A percentile compares a stretch with the other conserved stretches of the same genome.
Evolutionary conservation across 2,329 filamentous ascomycete species (phyloP).

Genomic region (Ophiostoma tasmaniense): DNA sequence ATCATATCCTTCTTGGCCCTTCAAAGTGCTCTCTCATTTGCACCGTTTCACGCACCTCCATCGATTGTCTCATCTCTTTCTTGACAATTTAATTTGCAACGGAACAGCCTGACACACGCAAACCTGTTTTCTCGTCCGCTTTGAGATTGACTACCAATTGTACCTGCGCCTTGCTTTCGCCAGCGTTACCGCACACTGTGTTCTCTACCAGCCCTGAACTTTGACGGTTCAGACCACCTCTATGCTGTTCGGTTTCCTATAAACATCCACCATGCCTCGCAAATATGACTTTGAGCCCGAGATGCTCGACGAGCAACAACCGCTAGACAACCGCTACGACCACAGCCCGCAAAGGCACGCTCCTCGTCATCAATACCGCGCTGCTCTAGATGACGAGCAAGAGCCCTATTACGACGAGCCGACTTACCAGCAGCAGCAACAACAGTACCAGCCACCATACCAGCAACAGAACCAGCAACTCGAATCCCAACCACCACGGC

Average conservation of each 20-base stretch:
- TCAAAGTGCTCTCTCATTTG: not conserved
- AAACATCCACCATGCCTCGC: slow-evolving; percentile 18
- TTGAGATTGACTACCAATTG: not conserved
- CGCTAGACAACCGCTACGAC: slow-evolving; percentile 18
- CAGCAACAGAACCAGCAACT: slow-evolving; percentile 11
- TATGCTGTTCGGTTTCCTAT: not conserved
- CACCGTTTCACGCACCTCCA: not conserved
- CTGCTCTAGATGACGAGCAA: slow-evolving; percentile 14
- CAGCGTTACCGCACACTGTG: not conserved
- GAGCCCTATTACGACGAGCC: slow-evolving; percentile 18
- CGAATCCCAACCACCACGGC: not conserved
- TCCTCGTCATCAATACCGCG: slow-evolving; percentile 13
- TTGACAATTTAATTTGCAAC: not conserved
- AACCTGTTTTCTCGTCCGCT: slow-evolving; percentile 10
- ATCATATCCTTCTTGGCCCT: not conserved
- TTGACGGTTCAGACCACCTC: not conserved
- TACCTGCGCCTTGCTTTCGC: not conserved
- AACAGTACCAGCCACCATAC: not conserved
- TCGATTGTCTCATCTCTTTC: not conserved
- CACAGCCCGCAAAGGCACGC: slow-evolving; percentile 10
- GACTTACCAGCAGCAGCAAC: slow-evolving; percentile 6
- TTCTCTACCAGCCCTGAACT: not conserved
- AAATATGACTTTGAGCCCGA: slow-evolving; percentile 22
- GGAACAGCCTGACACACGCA: slow-evolving; percentile 11
- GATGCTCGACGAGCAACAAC: slow-evolving; percentile 20